Evolutionary conservation across 345 rosid species (phyloP), one percentile per base, ranked within the genome.

Genomic region (Eucalyptus leucophloia): DNA sequence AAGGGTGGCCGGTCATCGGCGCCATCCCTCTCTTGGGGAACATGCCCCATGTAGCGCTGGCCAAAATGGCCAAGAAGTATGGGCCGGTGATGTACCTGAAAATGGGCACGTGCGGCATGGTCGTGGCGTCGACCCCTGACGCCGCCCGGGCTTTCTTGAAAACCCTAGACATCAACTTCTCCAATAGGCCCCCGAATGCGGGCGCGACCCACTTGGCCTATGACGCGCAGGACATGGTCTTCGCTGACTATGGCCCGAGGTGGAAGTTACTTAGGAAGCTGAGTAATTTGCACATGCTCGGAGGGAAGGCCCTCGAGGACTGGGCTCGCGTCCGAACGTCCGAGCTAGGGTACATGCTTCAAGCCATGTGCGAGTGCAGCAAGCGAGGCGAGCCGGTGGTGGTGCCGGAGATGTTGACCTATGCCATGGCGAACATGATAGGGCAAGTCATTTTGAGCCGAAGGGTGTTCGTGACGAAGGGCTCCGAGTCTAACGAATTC

Each of bases 151-250:
- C 96, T 8, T 95, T 95, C 86, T 93, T 95, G 51, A 95, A 93
- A 87, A 93, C 94, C 62, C 92, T 94, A 2, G 97, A 95, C 90
- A 69, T 92, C 24, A 93, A 94, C 87, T 95, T 95, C 95, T 92
- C 94, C 5, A 93, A 95, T 88, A 94, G 96, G 4, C 96, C 96
- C 2, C 90, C 93, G 1, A 92, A 94, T 32, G 95, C 96, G 3
- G 97, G 97, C 4, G 94, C 96, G 4, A 95, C 94, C 86, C 94
- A 94, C 91, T 50, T 95, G 42, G 97, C 97, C 23, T 94, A 95
- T 12, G 49, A 92, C 45, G 88, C 95, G 5, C 97, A 95, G 65
- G 96, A 95, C 91, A 91, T 95, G 96, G 96, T 94, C 42, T 95
- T 95, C 49, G 95, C 96, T 1, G 93, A 92, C 37, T 93, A 95